Percentiles rank a stretch among this genome's conserved stretches.
Conservation (phyloP, 2,329 filamentous ascomycete species). For the Meredithiella fracta region DNA sequence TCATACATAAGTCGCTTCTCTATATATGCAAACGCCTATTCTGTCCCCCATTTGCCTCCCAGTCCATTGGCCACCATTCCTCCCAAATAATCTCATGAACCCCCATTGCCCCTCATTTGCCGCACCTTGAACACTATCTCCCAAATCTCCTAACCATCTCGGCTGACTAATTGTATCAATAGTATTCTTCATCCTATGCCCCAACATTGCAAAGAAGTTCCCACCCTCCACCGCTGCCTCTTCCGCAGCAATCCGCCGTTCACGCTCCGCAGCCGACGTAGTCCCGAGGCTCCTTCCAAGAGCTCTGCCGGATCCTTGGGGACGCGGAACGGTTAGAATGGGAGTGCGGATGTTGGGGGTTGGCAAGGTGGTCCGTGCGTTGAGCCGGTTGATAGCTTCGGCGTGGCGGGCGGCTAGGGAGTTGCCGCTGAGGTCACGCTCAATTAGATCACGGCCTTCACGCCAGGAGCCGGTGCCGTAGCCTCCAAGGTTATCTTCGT, state of each 20-base stretch:
- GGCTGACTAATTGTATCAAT: slow-evolving; percentile 70
- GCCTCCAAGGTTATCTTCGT: slow-evolving; percentile 41
- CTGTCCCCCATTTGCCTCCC: not conserved
- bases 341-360: slow-evolving; percentile 22
- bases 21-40: not conserved
- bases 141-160: slow-evolving; percentile 62
- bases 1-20: not conserved
- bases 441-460: slow-evolving; percentile 79
- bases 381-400: slow-evolving; percentile 20
- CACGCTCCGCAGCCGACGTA: slow-evolving; percentile 19
- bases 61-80: too few species aligned
- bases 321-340: slow-evolving; percentile 31
- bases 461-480: slow-evolving; percentile 76
- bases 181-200: slow-evolving; percentile 79
- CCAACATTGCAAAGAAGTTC: slow-evolving; percentile 68
- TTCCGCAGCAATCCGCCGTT: slow-evolving; percentile 16
- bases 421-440: slow-evolving; percentile 60
- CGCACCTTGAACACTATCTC: slow-evolving; percentile 23
- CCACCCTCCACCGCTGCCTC: slow-evolving; percentile 54
- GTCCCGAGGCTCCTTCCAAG: slow-evolving; percentile 16
- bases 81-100: slow-evolving; percentile 42
- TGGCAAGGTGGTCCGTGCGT: slow-evolving; percentile 21
- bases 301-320: slow-evolving; percentile 21
- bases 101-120: slow-evolving; percentile 21
- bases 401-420: slow-evolving; percentile 35